Conservation (phyloP, 768 basidiomycete species). For the Xerocomus spinulosus region DNA sequence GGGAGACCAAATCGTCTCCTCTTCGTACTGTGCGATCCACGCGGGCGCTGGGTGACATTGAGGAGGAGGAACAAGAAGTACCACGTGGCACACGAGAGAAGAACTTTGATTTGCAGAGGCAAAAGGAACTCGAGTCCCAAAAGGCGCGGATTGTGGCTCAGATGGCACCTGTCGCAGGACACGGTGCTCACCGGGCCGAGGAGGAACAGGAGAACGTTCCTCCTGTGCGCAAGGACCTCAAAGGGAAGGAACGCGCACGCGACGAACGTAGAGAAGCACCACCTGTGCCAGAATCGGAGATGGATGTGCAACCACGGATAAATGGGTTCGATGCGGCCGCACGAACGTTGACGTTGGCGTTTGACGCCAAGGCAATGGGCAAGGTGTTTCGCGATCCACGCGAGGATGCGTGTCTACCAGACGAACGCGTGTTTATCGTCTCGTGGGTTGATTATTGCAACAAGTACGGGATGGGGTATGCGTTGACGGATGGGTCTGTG, state of each 20-base stretch:
- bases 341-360: slow-evolving; percentile 50
- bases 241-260: slow-evolving; percentile 29
- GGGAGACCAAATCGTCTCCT: slow-evolving; percentile 49
- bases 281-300: slow-evolving; percentile 15
- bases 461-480: slow-evolving; percentile 99
- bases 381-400: slow-evolving; percentile 65
- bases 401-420: slow-evolving; percentile 47
- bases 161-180: slow-evolving; percentile 59
- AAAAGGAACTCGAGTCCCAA: slow-evolving; percentile 82
- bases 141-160: slow-evolving; percentile 93
- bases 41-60: slow-evolving; percentile 43
- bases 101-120: slow-evolving; percentile 40
- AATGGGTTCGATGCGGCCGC: slow-evolving; percentile 68
- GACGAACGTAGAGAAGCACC: slow-evolving; percentile 20
- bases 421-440: slow-evolving; percentile 85
- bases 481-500: slow-evolving; percentile 90
- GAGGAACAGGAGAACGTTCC: slow-evolving; percentile 35
- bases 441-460: slow-evolving; percentile 99
- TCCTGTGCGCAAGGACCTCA: slow-evolving; percentile 28
- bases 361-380: slow-evolving; percentile 61
- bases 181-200: slow-evolving; percentile 27
- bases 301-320: slow-evolving; percentile 29
- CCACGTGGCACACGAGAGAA: slow-evolving; percentile 38
- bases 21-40: slow-evolving; percentile 40
- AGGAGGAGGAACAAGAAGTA: slow-evolving; percentile 38